Percentiles rank a stretch among this genome's conserved stretches.
Conservation (phyloP, 2,329 filamentous ascomycete species). For the Fusarium duplospermum region DNA sequence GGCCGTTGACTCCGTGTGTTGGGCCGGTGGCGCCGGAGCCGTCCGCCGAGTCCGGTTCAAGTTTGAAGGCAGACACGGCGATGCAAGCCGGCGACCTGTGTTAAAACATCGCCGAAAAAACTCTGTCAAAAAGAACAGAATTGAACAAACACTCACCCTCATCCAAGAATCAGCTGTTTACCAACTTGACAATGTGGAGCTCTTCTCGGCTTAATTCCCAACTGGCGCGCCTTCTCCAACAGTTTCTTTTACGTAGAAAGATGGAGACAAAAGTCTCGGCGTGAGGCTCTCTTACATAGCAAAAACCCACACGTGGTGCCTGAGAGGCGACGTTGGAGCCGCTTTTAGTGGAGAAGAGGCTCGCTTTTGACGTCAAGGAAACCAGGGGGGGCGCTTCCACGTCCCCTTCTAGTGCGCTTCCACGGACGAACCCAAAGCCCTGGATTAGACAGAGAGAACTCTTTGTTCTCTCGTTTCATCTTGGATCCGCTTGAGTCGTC, state of each 20-base stretch:
- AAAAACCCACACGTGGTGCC: slow-evolving; percentile 19
- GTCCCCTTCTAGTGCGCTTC: slow-evolving; percentile 8
- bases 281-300: slow-evolving; percentile 12
- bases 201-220: slow-evolving; percentile 8
- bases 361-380: slow-evolving; percentile 29
- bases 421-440: background rate
- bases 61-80: background rate
- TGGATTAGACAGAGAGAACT: background rate
- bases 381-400: slow-evolving; percentile 10
- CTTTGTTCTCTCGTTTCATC: background rate
- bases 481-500: background rate
- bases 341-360: slow-evolving; percentile 15
- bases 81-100: too few relatives aligned
- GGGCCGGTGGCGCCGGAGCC: background rate
- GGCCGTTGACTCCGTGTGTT: background rate
- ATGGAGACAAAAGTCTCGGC: slow-evolving; percentile 36
- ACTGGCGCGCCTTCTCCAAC: slow-evolving; percentile 5
- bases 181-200: slow-evolving; percentile 13
- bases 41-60: background rate
- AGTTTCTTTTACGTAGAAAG: slow-evolving; percentile 41
- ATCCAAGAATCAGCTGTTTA: background rate
- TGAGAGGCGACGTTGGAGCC: slow-evolving; percentile 13
- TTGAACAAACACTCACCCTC: background rate
- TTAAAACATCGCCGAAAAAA: too few relatives aligned
- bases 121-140: background rate